Base-by-base conservation (phyloP, 805 yeast species). In the Lipomyces yamadae region DNA sequence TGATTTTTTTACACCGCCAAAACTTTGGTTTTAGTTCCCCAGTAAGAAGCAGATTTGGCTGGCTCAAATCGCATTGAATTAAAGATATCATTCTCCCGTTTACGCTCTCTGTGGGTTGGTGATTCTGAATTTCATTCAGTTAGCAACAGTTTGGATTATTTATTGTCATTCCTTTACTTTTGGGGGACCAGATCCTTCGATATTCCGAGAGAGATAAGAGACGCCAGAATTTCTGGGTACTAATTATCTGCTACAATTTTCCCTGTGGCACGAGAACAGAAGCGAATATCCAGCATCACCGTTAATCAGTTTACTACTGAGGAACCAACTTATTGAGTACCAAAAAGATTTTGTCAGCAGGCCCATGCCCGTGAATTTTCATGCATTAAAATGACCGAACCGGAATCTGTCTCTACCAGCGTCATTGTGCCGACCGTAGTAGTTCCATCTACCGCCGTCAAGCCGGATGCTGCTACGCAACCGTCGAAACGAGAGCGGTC, bases 391-490 rank as follows among this genome's bases (percentile, higher is more conserved):
- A 42, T 42, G 48, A 42, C 24, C 15, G 48, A 42, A 42, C 48
- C 18, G n/a, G 18, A 42, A 8, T 7, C 15, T 42, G 24, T n/a
- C 24, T 18, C 15, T 42, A 3, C 48, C 48, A 42, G 3, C 55
- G 55, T 29, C 55, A 32, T 18, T 52, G 6, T 24, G 15, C 34
- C 55, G n/a, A 32, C 55, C 15, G 55, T 52, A 32, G 55, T 52
- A 52, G 55, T 52, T 52, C 55, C 29, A 29, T 52, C 55, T 24
- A 29, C 35, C 4, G 55, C 29, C 55, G 55, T 52, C 30, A 29
- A 32, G 15, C 35, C 55, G 15, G 34, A 42, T 15, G 24, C 55
- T n/a, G 5, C 55, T n/a, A 13, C n/a, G 32, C n/a, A 8, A 6
- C n/a, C 55, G 4, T 10, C 55, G 55, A 52, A 52, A n/a, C 55